phyloP scores from a whole-genome alignment of 352 stramenopile species.

The Phytopythium helicoides region DNA sequence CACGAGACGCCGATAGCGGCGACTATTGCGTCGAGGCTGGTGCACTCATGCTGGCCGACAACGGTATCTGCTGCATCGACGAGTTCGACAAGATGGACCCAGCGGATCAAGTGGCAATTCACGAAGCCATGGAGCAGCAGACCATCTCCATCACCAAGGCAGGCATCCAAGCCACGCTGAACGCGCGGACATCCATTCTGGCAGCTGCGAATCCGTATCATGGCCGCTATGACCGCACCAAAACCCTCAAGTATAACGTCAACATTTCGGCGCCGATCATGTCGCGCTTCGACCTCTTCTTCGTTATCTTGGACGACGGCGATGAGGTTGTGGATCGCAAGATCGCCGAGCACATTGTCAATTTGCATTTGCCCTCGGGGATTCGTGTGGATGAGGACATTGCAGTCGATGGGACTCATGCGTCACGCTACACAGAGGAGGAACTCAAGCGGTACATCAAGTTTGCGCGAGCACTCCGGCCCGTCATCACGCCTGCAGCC shows the following conservation, averaged over 20 bases:
- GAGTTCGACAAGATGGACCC: conserved; percentile 99
- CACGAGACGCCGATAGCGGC: conserved; percentile 91
- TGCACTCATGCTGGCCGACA: conserved; percentile 98
- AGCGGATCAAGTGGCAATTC: conserved; percentile 97
- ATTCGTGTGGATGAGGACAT: conserved; percentile 22
- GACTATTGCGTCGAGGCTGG: conserved; percentile 92
- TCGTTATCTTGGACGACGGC: conserved; percentile 98
- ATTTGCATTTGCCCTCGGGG: conserved; percentile 90
- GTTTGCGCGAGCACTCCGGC: conserved; percentile 78
- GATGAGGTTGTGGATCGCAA: conserved; percentile 93
- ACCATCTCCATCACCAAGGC: conserved; percentile 99
- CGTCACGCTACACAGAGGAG: conserved; percentile 60
- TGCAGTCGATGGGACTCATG: conserved; percentile 7
- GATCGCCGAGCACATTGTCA: conserved; percentile 98
- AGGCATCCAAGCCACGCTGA: conserved; percentile 98
- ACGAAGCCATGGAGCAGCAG: conserved; percentile 99
- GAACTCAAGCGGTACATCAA: conserved; percentile 96
- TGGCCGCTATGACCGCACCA: conserved; percentile 92
- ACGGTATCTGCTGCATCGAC: conserved; percentile 99
- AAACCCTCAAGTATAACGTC: conserved; percentile 89
- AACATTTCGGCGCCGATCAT: conserved; percentile 96
- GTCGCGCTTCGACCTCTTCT: conserved; percentile 99
- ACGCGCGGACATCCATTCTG: conserved; percentile 99
- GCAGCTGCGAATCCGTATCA: conserved; percentile 98
- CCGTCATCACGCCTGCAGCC: conserved; percentile 66